Base-by-base conservation (phyloP, 805 yeast species). In the Saccharomycopsis schoenii region DNA sequence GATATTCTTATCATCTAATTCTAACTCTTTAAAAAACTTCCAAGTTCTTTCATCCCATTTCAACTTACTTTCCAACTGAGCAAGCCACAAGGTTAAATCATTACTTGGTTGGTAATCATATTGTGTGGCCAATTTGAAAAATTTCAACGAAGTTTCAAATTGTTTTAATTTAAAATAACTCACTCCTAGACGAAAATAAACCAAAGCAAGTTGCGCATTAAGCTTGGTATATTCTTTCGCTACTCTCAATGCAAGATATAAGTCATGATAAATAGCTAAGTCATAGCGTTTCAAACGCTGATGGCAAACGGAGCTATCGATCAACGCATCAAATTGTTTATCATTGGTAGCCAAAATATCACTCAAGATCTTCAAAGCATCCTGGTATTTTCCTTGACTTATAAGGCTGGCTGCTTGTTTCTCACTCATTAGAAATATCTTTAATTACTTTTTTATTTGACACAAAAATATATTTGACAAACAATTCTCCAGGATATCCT, bases 111-210 rank as follows among this genome's bases (percentile, higher is more conserved):
- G 66, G 63, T 77, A 74, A 54, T 74, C 76, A 61, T 70, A 74
- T 52, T 74, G 72, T 40, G 73, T 69, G 4, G 86, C 83, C 62
- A 71, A 69, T 1, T 68, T 63, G 58, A 84, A 73, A 62, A 76
- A 75, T 19, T 66, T 68, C n/a, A 73, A 66, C 0, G 89, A 81
- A 24, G 68, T 67, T 4, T 63, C 63, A 63, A 70, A 77, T 1
- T 77, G 69, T 66, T 81, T 82, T 60, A 72, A 70, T 47, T 75
- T 73, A 68, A 75, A 83, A 61, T 73, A 74, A n/a, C 74, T 71
- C 60, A 83, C 71, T 4, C 83, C 83, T 58, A 77, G 71, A 24
- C 83, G 73, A 66, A 79, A 82, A 66, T 79, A 74, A 40, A 82
- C 77, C 19, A 74, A 67, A 1, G 80, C 83, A 41, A 82, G 76